Conservation (phyloP, 768 basidiomycete species). For the Rickenella mellea region DNA sequence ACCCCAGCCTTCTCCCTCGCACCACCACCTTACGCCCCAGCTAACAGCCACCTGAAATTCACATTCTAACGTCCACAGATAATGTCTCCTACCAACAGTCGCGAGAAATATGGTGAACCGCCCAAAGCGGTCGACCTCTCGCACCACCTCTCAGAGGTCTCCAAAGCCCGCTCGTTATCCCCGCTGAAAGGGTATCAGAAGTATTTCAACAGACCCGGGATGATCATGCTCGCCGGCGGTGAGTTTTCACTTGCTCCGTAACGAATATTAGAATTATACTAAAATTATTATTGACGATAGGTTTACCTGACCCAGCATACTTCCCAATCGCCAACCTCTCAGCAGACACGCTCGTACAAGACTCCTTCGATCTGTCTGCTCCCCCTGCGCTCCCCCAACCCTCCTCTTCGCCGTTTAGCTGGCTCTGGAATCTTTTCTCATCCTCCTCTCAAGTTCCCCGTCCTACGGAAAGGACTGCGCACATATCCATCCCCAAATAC, state of each 20-base stretch:
- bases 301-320: slow-evolving; percentile 55
- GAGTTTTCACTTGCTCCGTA: slow-evolving; percentile 9
- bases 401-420: slow-evolving; percentile 31
- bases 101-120: slow-evolving; percentile 9
- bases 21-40: no score
- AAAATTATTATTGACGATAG: slow-evolving; percentile 20
- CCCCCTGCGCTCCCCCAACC: slow-evolving; percentile 9
- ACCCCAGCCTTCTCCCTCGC: no score
- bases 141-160: slow-evolving; percentile 56
- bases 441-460: slow-evolving; percentile 12
- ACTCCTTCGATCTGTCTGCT: slow-evolving; percentile 36
- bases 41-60: no score
- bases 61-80: not conserved
- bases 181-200: slow-evolving; percentile 62
- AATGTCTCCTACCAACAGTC: not conserved
- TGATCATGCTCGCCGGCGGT: slow-evolving; percentile 67
- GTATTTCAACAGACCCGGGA: slow-evolving; percentile 42
- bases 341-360: slow-evolving; percentile 39
- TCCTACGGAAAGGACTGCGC: slow-evolving; percentile 37
- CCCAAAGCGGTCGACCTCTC: slow-evolving; percentile 54
- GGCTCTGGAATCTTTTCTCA: slow-evolving; percentile 52
- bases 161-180: slow-evolving; percentile 38
- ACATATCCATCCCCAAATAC: slow-evolving; percentile 56
- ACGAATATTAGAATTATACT: slow-evolving; percentile 1
- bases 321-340: slow-evolving; percentile 62